Base-by-base conservation (phyloP, 345 rosid species). In the Gossypium sturtianum region DNA sequence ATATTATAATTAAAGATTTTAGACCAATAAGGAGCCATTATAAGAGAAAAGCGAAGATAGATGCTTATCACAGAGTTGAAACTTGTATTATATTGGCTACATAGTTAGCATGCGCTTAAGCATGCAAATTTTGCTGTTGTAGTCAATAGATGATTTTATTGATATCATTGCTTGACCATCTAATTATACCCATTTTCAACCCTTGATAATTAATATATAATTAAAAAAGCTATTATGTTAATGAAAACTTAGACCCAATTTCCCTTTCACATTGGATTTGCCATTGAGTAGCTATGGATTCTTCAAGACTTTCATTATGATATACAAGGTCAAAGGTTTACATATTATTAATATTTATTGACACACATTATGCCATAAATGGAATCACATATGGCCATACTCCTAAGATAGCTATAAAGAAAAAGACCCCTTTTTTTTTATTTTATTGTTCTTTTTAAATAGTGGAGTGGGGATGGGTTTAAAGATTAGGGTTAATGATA, bases 221-320 rank as follows among this genome's bases (percentile, higher is more conserved):
- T 12, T 20, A 23, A 23, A 56, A 81, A 34, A 34, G 7, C 76
- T 7, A 81, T 84, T 63, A 67, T 54, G 12, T 74, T 38, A 19
- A 72, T 60, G 81, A 80, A 80, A 78, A 67, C 48, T 71, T 16
- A 70, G 66, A 73, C 48, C 56, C 75, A 74, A 12, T 44, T 15
- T 70, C 76, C 23, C 63, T 1, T 72, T 65, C 75, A 54, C 70
- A 70, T 69, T 80, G 77, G 89, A 86, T 80, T 84, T 75, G 82
- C 69, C 79, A 74, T 79, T 29, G 82, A 84, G 81, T 86, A 67
- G 79, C 61, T 9, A 58, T 25, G 56, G 83, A 83, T 79, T 70
- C 68, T 73, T 66, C 51, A 20, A 34, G 20, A 29, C 63, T 72
- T 64, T 70, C 38, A 78, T 66, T 47, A 49, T 47, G 16, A 43